phyloP scores from a whole-genome alignment of 2,329 filamentous ascomycete species.

The Exophiala sideris region DNA sequence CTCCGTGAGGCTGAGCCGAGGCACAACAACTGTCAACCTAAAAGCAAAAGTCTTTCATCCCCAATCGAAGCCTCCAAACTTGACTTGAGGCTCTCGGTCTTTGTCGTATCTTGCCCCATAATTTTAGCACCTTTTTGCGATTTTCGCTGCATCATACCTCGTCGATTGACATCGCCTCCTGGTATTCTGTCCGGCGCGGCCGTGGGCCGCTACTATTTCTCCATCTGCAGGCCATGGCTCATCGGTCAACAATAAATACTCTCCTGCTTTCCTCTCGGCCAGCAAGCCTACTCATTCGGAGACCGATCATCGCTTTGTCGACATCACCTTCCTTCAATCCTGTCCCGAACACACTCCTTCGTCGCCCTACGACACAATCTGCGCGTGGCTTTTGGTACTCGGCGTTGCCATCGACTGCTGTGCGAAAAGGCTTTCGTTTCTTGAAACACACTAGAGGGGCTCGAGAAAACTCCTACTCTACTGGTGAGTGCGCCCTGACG shows the following conservation, averaged over 20 bases:
- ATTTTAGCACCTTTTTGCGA: background rate
- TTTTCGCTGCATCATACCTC: slow-evolving; percentile 1
- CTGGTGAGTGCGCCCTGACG: slow-evolving; percentile 7
- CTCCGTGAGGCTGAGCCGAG: background rate
- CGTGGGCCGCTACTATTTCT: slow-evolving; percentile 5
- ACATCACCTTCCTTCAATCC: background rate
- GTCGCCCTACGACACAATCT: background rate
- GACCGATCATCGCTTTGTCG: background rate
- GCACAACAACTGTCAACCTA: background rate
- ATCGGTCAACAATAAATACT: slow-evolving; percentile 19
- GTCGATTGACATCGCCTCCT: background rate
- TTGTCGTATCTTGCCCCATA: background rate
- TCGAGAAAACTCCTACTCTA: slow-evolving; percentile 9
- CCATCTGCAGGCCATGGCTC: slow-evolving; percentile 13
- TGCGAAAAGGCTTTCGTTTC: background rate
- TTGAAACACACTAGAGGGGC: background rate
- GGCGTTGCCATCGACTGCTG: background rate
- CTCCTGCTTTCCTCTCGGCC: slow-evolving; percentile 9
- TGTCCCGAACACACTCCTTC: slow-evolving; percentile 4
- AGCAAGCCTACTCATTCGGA: background rate
- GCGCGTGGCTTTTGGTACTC: background rate
- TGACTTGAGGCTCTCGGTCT: background rate
- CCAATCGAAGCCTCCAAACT: background rate
- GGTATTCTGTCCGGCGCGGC: slow-evolving; percentile 6
- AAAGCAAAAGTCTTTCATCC: background rate